Evolutionary conservation across 805 yeast genomes (phyloP).

Genomic region (Candida cerambycidarum): DNA sequence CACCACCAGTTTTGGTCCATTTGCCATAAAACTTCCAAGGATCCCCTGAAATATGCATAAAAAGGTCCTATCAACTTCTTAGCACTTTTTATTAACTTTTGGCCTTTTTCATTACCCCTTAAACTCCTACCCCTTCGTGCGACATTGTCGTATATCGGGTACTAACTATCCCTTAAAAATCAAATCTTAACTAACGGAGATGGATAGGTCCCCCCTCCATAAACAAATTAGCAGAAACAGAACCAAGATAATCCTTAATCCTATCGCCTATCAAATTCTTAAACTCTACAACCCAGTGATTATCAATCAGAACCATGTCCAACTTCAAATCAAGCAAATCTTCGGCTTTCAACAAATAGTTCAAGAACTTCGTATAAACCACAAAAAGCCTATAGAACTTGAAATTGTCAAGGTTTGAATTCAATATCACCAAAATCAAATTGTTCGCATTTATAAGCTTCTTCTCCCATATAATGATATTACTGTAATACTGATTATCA

Average conservation of each 20-base stretch:
- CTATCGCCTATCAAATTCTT: background rate
- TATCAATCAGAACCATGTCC: background rate
- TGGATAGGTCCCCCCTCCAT: no score
- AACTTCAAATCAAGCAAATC: background rate
- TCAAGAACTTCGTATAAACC: background rate
- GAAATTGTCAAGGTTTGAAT: constrained; percentile 2
- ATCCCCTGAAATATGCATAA: no score
- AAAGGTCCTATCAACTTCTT: no score
- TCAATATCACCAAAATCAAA: constrained; percentile 5
- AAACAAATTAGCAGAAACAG: background rate
- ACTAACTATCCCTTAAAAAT: no score
- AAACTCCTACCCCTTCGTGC: no score
- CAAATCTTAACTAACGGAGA: no score
- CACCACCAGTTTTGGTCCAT: no score
- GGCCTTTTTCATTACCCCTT: no score
- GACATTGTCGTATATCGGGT: no score
- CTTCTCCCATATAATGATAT: constrained; percentile 1
- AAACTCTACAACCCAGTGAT: background rate
- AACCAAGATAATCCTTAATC: constrained; percentile 3
- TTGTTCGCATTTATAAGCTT: constrained; percentile 5
- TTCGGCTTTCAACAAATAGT: background rate
- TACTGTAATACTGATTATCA: constrained; percentile 4
- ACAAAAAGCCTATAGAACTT: background rate
- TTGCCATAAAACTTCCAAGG: no score
- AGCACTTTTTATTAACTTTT: no score